Percentiles rank a stretch among this genome's conserved stretches.
phyloP scores from a whole-genome alignment of 192 early-diverging fungal species.

The Chytriomyces sp. region DNA sequence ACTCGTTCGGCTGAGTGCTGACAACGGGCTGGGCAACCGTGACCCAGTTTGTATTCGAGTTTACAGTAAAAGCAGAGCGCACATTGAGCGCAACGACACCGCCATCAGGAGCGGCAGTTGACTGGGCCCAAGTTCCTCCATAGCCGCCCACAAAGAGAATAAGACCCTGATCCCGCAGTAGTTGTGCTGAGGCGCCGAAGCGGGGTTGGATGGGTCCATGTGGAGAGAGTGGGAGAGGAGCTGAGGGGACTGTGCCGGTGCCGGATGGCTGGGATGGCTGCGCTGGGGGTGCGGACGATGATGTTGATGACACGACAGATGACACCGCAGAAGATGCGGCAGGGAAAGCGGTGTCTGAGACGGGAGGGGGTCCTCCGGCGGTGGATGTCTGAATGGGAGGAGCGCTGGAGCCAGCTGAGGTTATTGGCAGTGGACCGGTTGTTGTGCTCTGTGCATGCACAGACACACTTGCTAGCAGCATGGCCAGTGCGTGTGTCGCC shows the following conservation, averaged over 20 bases:
- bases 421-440: neutral
- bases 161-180: slow-evolving; percentile 2
- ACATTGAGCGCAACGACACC: neutral
- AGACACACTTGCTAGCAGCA: neutral
- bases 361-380: neutral
- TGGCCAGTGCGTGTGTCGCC: neutral
- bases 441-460: neutral
- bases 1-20: neutral
- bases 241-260: neutral
- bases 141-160: slow-evolving; percentile 21
- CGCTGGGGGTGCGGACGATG: neutral
- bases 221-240: neutral
- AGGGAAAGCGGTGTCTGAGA: neutral
- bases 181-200: slow-evolving; percentile 17
- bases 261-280: neutral
- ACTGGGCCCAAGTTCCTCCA: slow-evolving; percentile 1
- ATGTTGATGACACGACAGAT: neutral
- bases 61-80: neutral
- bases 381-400: neutral
- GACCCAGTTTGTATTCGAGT: neutral
- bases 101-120: neutral
- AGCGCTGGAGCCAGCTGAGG: neutral
- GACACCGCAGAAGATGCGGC: neutral
- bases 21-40: neutral
- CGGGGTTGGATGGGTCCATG: neutral